These are phyloP conservation scores for Cryoendolithus antarcticus DNA, from an alignment of 2,329 filamentous ascomycete genomes.

Conservation along the genomic window DNA sequence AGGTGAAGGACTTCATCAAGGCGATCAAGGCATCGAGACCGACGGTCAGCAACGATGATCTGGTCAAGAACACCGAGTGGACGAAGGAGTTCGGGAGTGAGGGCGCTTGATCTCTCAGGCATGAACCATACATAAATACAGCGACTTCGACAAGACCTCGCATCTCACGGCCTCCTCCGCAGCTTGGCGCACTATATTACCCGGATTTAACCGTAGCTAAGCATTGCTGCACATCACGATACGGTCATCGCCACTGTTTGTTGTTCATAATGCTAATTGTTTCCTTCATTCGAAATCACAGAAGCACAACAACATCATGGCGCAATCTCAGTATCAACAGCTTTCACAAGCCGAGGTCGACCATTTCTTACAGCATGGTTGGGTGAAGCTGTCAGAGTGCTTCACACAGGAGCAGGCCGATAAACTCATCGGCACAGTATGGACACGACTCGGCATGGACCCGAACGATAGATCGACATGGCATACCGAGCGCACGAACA, in stretches of 20 bases:
- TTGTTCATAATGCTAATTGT: no score
- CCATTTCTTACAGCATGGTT: slow-evolving; percentile 46
- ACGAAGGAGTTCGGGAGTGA: slow-evolving; percentile 88
- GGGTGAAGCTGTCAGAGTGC: slow-evolving; percentile 41
- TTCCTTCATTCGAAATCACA: no score
- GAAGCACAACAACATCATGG: neutral
- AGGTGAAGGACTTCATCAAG: slow-evolving; percentile 85
- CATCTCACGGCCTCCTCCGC: no score
- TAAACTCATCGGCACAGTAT: slow-evolving; percentile 39
- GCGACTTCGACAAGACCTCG: no score
- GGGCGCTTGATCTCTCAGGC: slow-evolving; percentile 1
- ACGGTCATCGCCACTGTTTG: no score
- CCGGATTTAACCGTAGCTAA: no score
- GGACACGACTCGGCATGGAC: slow-evolving; percentile 54
- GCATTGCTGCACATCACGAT: no score
- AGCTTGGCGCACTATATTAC: no score
- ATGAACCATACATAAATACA: no score
- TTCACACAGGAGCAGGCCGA: slow-evolving; percentile 38
- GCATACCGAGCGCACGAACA: slow-evolving; percentile 49
- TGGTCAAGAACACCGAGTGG: slow-evolving; percentile 79
- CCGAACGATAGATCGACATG: slow-evolving; percentile 53
- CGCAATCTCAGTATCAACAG: slow-evolving; percentile 5
- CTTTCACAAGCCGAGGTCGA: slow-evolving; percentile 36
- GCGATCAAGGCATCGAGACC: slow-evolving; percentile 80
- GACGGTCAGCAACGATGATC: slow-evolving; percentile 78